Base-by-base conservation (phyloP, 163 green algal species). In the Prototheca wickerhamii region DNA sequence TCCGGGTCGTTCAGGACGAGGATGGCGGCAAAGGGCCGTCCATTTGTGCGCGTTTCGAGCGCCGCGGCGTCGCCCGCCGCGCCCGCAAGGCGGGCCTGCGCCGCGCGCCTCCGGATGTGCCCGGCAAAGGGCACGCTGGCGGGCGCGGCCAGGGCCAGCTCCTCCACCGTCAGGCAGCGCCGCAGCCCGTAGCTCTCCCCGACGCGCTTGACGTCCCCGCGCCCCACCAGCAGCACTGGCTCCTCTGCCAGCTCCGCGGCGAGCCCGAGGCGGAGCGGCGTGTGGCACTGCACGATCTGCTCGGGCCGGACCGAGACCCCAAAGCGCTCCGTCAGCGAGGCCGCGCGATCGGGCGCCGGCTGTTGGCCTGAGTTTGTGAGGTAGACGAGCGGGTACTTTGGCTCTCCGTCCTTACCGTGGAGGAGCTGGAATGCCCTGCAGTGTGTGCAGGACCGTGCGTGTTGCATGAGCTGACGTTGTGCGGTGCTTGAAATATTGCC, bases 331-430 rank as follows among this genome's bases (percentile, higher is more conserved):
- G 69, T 75, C 35, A 95, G 75, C 63, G 91, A 65, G 33, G 82
- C 29, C 17, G 87, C 88, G 63, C 89, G 89, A 17, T 68, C 5
- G 0, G 46, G 65, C 67, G 95, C 87, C 17, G 66, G 79, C 26
- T 86, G 71, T 17, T 87, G 87, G 26, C 87, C 87, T 5, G 87
- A 85, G 57, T 95, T 95, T 2, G 88, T 95, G 8, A 95, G 69
- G 59, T 93, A 92, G 10, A 73, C 80, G 0, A 86, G 43, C 0
- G 87, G 85, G 50, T 78, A 83, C 1, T 28, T 53, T 4, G 73
- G 72, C 28, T 29, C 33, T 23, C 66, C 71, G 29, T 65, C 65
- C 1, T 43, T 23, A 26, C 43, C 35, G 58, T 86, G 82, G 7
- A 86, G 74, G 26, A 58, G 65, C 6, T 53, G 61, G 42, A 86